Conservation (phyloP, 2,329 filamentous ascomycete genomes). For the Diaporthe destruens region DNA sequence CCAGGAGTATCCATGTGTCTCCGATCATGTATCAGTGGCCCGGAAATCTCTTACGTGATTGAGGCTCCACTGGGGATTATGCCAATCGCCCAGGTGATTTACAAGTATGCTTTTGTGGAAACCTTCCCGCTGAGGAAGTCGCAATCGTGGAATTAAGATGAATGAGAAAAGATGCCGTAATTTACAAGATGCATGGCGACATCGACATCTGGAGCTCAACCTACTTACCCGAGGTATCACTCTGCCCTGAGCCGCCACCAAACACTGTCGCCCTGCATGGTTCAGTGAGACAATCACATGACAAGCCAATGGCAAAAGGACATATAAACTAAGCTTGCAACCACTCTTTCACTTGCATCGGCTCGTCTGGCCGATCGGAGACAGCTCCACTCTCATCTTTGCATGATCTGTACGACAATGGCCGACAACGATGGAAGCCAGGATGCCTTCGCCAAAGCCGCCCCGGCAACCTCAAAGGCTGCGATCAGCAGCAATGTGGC, state of each 20-base stretch:
- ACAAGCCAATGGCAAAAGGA: not conserved
- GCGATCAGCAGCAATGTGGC: not conserved
- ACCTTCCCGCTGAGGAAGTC: not conserved
- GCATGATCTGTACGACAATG: not conserved
- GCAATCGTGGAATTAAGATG: not conserved
- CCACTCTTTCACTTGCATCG: no score
- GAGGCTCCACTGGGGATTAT: not conserved
- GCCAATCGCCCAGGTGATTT: not conserved
- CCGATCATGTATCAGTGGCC: not conserved
- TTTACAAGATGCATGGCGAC: not conserved
- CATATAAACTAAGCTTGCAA: not conserved
- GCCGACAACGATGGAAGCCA: not conserved
- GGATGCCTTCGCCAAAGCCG: no score
- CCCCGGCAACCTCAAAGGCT: not conserved
- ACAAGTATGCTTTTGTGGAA: not conserved
- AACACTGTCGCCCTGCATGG: not conserved
- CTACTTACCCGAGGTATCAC: not conserved
- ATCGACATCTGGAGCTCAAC: not conserved
- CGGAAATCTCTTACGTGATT: slow-evolving; percentile 13
- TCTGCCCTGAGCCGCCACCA: not conserved
- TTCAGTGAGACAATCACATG: slow-evolving; percentile 1
- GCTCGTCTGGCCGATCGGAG: not conserved
- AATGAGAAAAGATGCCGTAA: slow-evolving; percentile 2
- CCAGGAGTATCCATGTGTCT: not conserved
- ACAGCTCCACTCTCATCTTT: not conserved